Percentiles rank a stretch among this genome's conserved stretches.
Conservation (phyloP, 2,329 filamentous ascomycete species). For the Xylaria sp. region DNA sequence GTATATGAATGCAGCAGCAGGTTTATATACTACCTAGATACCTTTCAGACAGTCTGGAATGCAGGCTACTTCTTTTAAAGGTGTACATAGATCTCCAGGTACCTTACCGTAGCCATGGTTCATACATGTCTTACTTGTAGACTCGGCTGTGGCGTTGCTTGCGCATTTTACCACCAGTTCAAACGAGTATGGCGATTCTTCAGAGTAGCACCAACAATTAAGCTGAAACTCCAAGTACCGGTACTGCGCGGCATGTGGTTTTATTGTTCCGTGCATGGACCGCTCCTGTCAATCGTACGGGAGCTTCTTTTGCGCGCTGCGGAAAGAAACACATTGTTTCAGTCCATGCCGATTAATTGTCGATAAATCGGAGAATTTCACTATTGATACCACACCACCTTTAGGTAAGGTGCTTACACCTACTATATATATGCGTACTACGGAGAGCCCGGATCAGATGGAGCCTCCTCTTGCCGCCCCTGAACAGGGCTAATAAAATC, state of each 20-base stretch:
- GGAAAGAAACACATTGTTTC: conserved; percentile 1
- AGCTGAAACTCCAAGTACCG: conserved; percentile 12
- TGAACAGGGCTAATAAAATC: conserved; percentile 23
- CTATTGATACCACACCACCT: neutral
- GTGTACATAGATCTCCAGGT: neutral
- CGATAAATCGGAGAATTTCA: conserved; percentile 29
- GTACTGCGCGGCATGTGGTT: neutral
- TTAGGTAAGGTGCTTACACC: neutral
- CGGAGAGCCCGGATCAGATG: conserved; percentile 28
- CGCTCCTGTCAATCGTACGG: neutral
- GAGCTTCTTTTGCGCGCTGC: neutral
- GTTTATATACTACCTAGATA: too few relatives aligned
- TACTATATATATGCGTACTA: too few relatives aligned
- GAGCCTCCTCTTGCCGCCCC: neutral
- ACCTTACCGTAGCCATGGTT: neutral
- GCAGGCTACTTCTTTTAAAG: neutral
- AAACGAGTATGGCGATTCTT: neutral
- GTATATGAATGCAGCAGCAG: neutral
- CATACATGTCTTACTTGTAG: neutral
- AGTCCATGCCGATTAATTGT: conserved; percentile 9
- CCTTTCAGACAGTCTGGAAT: too few relatives aligned
- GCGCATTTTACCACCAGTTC: neutral
- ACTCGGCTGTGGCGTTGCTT: conserved; percentile 1
- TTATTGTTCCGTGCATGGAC: neutral
- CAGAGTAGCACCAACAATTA: conserved; percentile 5